phyloP scores from a whole-genome alignment of 2,329 filamentous ascomycete species.

The Trichoderma sp. region DNA sequence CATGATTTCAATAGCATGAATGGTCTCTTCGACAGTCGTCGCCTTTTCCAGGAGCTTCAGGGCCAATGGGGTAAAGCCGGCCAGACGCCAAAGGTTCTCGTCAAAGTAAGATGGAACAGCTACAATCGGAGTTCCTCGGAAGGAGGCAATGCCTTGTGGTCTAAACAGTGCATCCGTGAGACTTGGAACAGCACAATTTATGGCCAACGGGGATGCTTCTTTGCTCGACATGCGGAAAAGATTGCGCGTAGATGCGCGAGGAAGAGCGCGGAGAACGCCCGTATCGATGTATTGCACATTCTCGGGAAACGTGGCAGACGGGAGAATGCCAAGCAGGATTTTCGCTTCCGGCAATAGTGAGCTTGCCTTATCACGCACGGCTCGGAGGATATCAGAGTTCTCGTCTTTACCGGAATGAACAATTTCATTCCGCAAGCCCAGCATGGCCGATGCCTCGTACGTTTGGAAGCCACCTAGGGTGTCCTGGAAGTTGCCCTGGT shows the following conservation, averaged over 20 bases:
- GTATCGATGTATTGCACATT: constrained; percentile 77
- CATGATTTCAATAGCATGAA: constrained; percentile 77
- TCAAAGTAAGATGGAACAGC: constrained; percentile 81
- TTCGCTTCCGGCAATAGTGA: constrained; percentile 76
- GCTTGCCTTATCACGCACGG: constrained; percentile 82
- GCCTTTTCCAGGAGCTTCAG: constrained; percentile 82
- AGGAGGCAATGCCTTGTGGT: constrained; percentile 73
- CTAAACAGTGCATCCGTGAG: constrained; percentile 86
- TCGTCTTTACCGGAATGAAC: constrained; percentile 87
- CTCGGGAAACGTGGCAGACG: constrained; percentile 75
- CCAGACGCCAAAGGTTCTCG: constrained; percentile 86
- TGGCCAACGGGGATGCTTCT: constrained; percentile 69
- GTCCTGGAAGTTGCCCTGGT: constrained; percentile 95
- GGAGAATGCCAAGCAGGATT: constrained; percentile 79
- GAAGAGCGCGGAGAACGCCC: constrained; percentile 72
- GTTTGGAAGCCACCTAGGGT: constrained; percentile 95
- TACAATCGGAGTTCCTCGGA: constrained; percentile 81
- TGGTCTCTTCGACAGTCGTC: constrained; percentile 63
- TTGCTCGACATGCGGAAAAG: constrained; percentile 38
- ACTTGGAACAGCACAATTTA: constrained; percentile 84
- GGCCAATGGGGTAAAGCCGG: constrained; percentile 83
- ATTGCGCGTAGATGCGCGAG: constrained; percentile 66
- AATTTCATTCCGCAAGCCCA: constrained; percentile 89
- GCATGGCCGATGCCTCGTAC: constrained; percentile 84
- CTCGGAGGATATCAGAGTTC: constrained; percentile 83